A percentile compares a stretch with the other conserved stretches of the same genome.
Evolutionary conservation across 495 filamentous ascomycete genomes (phyloP).

Genomic region (Copromyces sp.): DNA sequence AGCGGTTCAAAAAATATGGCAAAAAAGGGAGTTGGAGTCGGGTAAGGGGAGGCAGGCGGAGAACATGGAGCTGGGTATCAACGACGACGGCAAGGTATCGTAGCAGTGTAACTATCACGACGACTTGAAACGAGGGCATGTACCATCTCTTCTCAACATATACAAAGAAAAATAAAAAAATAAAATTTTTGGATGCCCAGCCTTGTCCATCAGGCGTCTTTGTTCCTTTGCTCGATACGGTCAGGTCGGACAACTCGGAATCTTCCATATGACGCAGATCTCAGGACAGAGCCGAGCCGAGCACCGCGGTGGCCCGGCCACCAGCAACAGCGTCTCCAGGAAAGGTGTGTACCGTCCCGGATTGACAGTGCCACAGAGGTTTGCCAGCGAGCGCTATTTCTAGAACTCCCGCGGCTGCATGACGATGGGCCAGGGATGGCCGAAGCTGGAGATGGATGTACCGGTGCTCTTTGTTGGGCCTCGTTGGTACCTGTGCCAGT

Average conservation of each 20-base stretch:
- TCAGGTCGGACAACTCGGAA: background rate
- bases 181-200: background rate
- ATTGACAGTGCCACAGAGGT: background rate
- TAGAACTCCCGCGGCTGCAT: background rate
- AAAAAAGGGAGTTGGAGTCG: background rate
- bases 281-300: background rate
- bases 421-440: background rate
- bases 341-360: background rate
- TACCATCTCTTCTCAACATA: background rate
- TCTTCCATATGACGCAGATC: background rate
- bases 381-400: background rate
- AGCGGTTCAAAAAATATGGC: background rate
- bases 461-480: background rate
- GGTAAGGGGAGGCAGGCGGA: background rate
- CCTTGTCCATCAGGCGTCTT: background rate
- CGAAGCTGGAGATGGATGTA: conserved; percentile 2
- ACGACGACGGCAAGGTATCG: background rate
- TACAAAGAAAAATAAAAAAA: background rate
- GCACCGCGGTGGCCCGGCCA: background rate
- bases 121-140: background rate
- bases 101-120: background rate
- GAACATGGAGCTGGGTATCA: background rate
- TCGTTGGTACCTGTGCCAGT: background rate
- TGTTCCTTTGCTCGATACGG: background rate
- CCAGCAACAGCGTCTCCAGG: background rate